Percentiles rank a stretch among this genome's conserved stretches.
Evolutionary conservation across 257 asterid genomes (phyloP).

Genomic region (Rehmannia glutinosa): DNA sequence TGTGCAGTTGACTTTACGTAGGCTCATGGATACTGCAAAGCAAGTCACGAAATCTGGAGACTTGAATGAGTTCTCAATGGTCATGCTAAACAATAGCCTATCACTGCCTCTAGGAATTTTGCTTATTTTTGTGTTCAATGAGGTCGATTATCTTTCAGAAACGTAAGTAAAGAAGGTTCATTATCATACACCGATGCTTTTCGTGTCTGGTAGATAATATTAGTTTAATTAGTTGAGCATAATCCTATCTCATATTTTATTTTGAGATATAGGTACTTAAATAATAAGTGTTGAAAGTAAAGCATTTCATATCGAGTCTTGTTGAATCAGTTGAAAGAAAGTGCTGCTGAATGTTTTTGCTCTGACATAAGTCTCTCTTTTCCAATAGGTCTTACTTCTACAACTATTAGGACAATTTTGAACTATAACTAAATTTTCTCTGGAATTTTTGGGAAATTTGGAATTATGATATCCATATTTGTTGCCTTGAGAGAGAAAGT

Average conservation of each 20-base stretch:
- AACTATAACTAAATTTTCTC: not conserved
- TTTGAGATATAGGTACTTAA: too few species aligned
- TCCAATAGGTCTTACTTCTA: too few species aligned
- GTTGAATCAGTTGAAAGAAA: not conserved
- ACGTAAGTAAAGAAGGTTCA: conserved; percentile 61
- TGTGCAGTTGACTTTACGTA: conserved; percentile 77
- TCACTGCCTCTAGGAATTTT: conserved; percentile 76
- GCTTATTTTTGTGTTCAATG: conserved; percentile 65
- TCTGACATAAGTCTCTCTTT: too few species aligned
- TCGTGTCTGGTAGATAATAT: not conserved
- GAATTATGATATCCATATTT: not conserved
- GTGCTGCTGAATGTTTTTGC: not conserved
- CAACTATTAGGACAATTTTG: not conserved
- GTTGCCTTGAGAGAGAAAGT: not conserved
- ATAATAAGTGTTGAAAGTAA: too few species aligned
- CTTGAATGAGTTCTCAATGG: conserved; percentile 90
- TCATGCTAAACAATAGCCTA: conserved; percentile 82
- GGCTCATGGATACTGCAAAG: conserved; percentile 94
- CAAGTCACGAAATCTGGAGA: conserved; percentile 88
- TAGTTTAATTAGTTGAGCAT: not conserved
- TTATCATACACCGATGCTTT: not conserved
- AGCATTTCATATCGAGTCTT: not conserved
- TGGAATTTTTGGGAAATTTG: not conserved
- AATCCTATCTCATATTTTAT: not conserved
- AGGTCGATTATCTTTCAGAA: conserved; percentile 69